Conservation (phyloP, 371 early-diverging fungal species). For the Mortierella sp. region DNA sequence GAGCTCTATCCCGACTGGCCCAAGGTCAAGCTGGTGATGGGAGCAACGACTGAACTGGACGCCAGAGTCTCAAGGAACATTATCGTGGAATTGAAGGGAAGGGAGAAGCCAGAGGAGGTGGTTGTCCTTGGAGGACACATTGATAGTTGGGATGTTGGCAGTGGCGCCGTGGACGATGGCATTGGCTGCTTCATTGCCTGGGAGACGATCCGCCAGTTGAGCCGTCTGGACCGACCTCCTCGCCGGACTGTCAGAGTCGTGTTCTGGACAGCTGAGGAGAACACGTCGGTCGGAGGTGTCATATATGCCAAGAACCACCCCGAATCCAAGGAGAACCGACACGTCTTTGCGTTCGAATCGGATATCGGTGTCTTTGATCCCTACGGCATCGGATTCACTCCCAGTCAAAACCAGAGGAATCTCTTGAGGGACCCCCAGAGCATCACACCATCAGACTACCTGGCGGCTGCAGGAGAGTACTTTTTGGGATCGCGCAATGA, state of each 20-base stretch:
- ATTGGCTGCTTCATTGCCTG: conserved; percentile 67
- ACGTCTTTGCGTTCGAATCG: conserved; percentile 68
- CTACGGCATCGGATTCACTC: conserved; percentile 58
- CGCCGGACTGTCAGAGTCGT: conserved; percentile 67
- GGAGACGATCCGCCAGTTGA: conserved; percentile 64
- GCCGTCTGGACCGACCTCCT: conserved; percentile 45
- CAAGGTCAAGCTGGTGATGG: conserved; percentile 59
- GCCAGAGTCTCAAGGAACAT: conserved; percentile 59
- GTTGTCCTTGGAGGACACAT: conserved; percentile 71
- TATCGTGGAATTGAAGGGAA: conserved; percentile 65
- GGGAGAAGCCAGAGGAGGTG: conserved; percentile 62
- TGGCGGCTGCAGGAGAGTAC: conserved; percentile 34
- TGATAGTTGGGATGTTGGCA: conserved; percentile 72
- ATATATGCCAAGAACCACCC: conserved; percentile 61
- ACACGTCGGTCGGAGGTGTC: conserved; percentile 58
- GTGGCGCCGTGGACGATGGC: conserved; percentile 67
- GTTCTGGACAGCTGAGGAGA: conserved; percentile 70
- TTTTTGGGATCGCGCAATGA: conserved; percentile 41
- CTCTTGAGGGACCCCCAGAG: conserved; percentile 17
- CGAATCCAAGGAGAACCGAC: conserved; percentile 42
- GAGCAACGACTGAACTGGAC: conserved; percentile 43
- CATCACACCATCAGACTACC: neutral
- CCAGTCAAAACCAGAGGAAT: conserved; percentile 21
- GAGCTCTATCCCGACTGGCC: conserved; percentile 45
- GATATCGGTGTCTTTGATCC: conserved; percentile 68